Percentiles rank a stretch among this genome's conserved stretches.
These are phyloP conservation scores for Singerocomus inundabilis DNA, from an alignment of 1,284 basidiomycete species.

Conservation along the genomic window DNA sequence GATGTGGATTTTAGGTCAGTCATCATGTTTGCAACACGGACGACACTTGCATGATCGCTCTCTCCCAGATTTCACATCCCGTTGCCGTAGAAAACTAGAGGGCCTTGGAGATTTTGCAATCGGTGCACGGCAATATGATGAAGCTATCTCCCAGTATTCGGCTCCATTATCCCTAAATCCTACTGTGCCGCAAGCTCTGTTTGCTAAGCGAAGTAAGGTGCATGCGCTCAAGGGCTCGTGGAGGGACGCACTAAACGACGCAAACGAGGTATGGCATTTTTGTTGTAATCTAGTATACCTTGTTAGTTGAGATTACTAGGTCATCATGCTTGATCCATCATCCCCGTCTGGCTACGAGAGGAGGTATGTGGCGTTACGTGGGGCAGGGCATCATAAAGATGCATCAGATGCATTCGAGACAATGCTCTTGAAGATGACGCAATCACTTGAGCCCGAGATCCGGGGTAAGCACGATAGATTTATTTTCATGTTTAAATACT, in stretches of 20 bases:
- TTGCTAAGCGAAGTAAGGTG: neutral
- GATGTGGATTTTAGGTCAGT: neutral
- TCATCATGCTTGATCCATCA: neutral
- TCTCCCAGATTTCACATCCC: neutral
- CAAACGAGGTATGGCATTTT: neutral
- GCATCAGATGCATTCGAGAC: neutral
- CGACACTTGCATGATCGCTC: neutral
- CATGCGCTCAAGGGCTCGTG: neutral
- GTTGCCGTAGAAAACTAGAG: neutral
- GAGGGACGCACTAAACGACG: neutral
- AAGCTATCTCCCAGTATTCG: slow-evolving; percentile 1
- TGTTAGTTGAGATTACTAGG: neutral
- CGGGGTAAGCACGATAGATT: neutral
- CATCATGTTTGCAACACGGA: fast-evolving
- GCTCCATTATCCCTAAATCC: neutral
- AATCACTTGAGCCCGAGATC: neutral
- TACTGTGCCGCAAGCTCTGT: fast-evolving
- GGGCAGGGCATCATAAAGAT: neutral
- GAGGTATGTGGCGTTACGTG: neutral
- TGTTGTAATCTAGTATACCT: no score
- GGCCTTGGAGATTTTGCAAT: neutral
- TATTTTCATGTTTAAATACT: neutral
- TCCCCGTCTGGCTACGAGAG: neutral
- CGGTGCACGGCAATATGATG: neutral
- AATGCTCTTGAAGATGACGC: neutral